A percentile compares a stretch with the other conserved stretches of the same genome.
phyloP scores from a whole-genome alignment of 2,329 filamentous ascomycete genomes.

The Phyllosticta citrichinensis region DNA sequence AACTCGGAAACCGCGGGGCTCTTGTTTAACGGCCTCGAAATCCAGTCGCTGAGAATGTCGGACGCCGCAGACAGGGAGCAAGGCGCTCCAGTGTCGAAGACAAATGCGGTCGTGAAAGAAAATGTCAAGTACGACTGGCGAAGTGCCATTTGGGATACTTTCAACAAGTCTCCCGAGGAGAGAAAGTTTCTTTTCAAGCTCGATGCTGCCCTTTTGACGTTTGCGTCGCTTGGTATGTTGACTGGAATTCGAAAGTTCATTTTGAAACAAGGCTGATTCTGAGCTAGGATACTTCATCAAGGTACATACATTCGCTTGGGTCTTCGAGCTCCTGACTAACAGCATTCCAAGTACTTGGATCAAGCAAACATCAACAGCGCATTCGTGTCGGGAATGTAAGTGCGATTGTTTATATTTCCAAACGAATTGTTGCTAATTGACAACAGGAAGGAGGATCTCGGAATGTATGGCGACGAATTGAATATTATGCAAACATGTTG shows the following conservation, averaged over 20 bases:
- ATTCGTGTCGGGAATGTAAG: slow-evolving; percentile 23
- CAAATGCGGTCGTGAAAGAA: slow-evolving; percentile 1
- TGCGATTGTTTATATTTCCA: slow-evolving; percentile 9
- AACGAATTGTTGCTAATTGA: not conserved
- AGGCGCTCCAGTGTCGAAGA: not conserved
- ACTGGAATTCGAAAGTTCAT: not conserved
- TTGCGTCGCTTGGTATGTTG: slow-evolving; percentile 32
- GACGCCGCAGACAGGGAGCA: not conserved
- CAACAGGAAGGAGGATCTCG: slow-evolving; percentile 42
- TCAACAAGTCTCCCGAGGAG: slow-evolving; percentile 16
- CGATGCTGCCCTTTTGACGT: slow-evolving; percentile 34
- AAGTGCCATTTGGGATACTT: slow-evolving; percentile 15
- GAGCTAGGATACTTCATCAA: slow-evolving; percentile 39
- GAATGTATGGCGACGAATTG: slow-evolving; percentile 44
- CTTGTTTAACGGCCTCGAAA: not conserved
- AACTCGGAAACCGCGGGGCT: not conserved
- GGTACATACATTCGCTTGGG: not conserved
- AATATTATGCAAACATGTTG: slow-evolving; percentile 48
- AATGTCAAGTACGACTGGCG: slow-evolving; percentile 1
- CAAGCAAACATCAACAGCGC: slow-evolving; percentile 32
- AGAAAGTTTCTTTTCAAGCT: slow-evolving; percentile 19
- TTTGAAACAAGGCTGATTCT: not conserved
- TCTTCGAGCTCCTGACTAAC: not conserved
- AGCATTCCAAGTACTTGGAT: slow-evolving; percentile 32
- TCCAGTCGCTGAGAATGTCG: not conserved